Conservation (phyloP, 176 grass and related monocot species). For the Zoysia pacifica region DNA sequence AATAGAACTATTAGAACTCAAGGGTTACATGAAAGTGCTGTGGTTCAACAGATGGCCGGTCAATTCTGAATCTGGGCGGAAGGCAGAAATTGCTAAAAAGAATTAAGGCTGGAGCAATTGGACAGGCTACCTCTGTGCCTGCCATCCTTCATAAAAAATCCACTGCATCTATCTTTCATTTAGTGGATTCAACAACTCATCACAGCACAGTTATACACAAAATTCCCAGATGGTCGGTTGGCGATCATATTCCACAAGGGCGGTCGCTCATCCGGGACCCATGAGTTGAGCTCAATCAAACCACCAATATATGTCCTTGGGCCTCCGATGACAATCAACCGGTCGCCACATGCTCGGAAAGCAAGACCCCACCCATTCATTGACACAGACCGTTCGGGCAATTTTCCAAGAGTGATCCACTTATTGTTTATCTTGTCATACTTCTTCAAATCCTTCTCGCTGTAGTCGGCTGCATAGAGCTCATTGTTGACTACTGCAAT, state of each 20-base stretch:
- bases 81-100: slow-evolving; percentile 46
- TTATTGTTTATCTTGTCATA: slow-evolving; percentile 80
- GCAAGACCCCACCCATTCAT: slow-evolving; percentile 99
- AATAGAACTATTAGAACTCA: slow-evolving; percentile 58
- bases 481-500: slow-evolving; percentile 93
- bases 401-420: slow-evolving; percentile 80
- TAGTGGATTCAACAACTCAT: slow-evolving; percentile 84
- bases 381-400: slow-evolving; percentile 80
- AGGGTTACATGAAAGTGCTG: slow-evolving; percentile 62
- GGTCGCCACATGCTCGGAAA: slow-evolving; percentile 87
- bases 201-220: slow-evolving; percentile 96
- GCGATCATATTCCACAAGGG: slow-evolving; percentile 83
- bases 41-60: slow-evolving; percentile 46
- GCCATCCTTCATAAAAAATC: slow-evolving; percentile 51
- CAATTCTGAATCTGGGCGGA: slow-evolving; percentile 45
- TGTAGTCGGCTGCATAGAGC: slow-evolving; percentile 83
- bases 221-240: slow-evolving; percentile 72
- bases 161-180: slow-evolving; percentile 47
- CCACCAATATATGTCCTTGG: slow-evolving; percentile 69
- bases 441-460: slow-evolving; percentile 82
- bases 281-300: slow-evolving; percentile 89
- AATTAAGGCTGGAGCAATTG: slow-evolving; percentile 52
- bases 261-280: slow-evolving; percentile 59
- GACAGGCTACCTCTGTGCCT: slow-evolving; percentile 51
- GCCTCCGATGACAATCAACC: slow-evolving; percentile 85